Conservation (phyloP, 1,139 yeast species). For the Candida sp. region DNA sequence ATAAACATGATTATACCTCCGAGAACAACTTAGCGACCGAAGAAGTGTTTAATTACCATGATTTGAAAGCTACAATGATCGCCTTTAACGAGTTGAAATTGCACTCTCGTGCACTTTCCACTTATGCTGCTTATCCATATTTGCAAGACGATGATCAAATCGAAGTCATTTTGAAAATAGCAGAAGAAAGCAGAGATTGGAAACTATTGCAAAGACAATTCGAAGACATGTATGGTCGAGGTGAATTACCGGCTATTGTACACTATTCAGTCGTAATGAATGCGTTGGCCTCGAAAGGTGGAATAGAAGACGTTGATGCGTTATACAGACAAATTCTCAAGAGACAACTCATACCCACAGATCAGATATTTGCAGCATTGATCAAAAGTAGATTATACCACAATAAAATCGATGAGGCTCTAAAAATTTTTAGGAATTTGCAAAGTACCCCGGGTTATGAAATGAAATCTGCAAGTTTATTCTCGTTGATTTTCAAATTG, state of each 20-base stretch:
- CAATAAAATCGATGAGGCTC: constrained; percentile 44
- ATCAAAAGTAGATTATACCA: constrained; percentile 43
- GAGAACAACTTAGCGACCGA: neutral
- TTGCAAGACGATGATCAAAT: constrained; percentile 38
- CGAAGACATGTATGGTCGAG: constrained; percentile 57
- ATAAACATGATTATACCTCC: constrained; percentile 14
- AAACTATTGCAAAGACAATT: constrained; percentile 56
- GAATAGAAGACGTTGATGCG: constrained; percentile 48
- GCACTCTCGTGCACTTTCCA: constrained; percentile 20
- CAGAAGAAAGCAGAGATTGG: constrained; percentile 59
- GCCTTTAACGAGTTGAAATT: constrained; percentile 21
- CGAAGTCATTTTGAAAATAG: constrained; percentile 42
- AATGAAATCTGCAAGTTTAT: constrained; percentile 17
- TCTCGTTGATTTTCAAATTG: constrained; percentile 37
- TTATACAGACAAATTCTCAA: constrained; percentile 46
- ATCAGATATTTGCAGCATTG: constrained; percentile 45
- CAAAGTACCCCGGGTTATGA: constrained; percentile 1
- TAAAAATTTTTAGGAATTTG: constrained; percentile 16
- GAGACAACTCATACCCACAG: constrained; percentile 48
- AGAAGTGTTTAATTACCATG: constrained; percentile 12
- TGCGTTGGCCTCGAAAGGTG: constrained; percentile 59
- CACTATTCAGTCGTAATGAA: constrained; percentile 67
- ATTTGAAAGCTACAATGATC: constrained; percentile 28
- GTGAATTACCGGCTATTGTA: constrained; percentile 49
- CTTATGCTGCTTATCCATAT: constrained; percentile 20